phyloP scores from a whole-genome alignment of 176 grass and related monocot species.

The Phragmites australis region DNA sequence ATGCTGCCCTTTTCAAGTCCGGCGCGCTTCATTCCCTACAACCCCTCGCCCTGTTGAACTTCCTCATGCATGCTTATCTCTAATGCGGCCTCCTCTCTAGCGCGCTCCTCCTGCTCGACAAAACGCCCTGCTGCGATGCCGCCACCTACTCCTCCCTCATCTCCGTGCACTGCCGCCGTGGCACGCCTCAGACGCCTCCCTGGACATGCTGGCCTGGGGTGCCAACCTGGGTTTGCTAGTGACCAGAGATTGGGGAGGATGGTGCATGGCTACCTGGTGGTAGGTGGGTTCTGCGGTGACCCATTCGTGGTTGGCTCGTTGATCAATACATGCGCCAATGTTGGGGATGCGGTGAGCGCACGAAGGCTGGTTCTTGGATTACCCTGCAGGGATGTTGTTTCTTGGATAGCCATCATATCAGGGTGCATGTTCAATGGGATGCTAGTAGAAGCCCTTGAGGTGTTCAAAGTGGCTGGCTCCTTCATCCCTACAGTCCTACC shows the following conservation, averaged over 20 bases:
- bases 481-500: too few species aligned
- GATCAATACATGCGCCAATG: constrained; percentile 72
- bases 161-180: constrained; percentile 49
- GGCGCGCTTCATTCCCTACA: constrained; percentile 34
- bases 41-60: constrained; percentile 25
- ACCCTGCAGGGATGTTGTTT: constrained; percentile 58
- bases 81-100: constrained; percentile 45
- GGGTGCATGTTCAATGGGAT: constrained; percentile 64
- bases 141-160: constrained; percentile 62
- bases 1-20: constrained; percentile 49
- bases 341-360: constrained; percentile 42
- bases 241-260: constrained; percentile 50
- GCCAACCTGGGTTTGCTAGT: constrained; percentile 35
- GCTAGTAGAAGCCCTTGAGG: constrained; percentile 46
- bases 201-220: constrained; percentile 47
- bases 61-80: constrained; percentile 48
- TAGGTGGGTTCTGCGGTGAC: constrained; percentile 50
- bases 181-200: constrained; percentile 49
- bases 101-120: constrained; percentile 59
- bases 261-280: constrained; percentile 65
- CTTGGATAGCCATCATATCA: constrained; percentile 66
- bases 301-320: constrained; percentile 53
- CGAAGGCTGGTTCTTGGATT: constrained; percentile 50
- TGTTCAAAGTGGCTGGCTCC: too few species aligned
- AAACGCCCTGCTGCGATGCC: constrained; percentile 62